Percentiles rank a stretch among this genome's conserved stretches.
These are phyloP conservation scores for Flaveria trinervia DNA, from an alignment of 129 eudicot genomes.

Conservation along the genomic window DNA sequence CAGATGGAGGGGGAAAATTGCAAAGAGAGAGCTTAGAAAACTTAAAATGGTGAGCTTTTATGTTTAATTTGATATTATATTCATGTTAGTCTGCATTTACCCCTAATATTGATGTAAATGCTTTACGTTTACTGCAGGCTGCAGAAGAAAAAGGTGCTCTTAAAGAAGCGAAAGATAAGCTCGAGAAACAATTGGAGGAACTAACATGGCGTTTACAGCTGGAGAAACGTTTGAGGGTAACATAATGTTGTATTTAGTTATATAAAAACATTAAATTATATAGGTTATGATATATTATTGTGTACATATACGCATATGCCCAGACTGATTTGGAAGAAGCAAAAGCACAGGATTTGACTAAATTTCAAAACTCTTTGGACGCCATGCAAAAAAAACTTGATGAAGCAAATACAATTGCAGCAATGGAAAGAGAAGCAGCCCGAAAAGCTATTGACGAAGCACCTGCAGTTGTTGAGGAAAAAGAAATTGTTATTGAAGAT, in stretches of 20 bases:
- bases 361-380: conserved; percentile 65
- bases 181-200: conserved; percentile 94
- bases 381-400: conserved; percentile 68
- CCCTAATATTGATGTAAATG: background rate
- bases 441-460: conserved; percentile 96
- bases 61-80: conserved; percentile 1
- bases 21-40: conserved; percentile 66
- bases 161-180: conserved; percentile 97
- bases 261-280: conserved; percentile 7
- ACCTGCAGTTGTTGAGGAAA: conserved; percentile 87
- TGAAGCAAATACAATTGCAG: conserved; percentile 69
- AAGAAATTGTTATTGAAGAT: conserved; percentile 78
- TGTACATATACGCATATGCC: conserved; percentile 17
- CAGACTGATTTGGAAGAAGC: conserved; percentile 96
- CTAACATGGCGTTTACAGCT: conserved; percentile 97
- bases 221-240: conserved; percentile 97
- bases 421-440: conserved; percentile 84
- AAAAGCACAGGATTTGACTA: conserved; percentile 74
- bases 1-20: conserved; percentile 88
- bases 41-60: conserved; percentile 68
- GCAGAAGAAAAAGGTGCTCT: conserved; percentile 95
- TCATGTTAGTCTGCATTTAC: conserved; percentile 2
- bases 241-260: conserved; percentile 13
- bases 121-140: conserved; percentile 52
- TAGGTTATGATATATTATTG: background rate